phyloP scores from a whole-genome alignment of 768 basidiomycete species.

The Serendipita vermifera region DNA sequence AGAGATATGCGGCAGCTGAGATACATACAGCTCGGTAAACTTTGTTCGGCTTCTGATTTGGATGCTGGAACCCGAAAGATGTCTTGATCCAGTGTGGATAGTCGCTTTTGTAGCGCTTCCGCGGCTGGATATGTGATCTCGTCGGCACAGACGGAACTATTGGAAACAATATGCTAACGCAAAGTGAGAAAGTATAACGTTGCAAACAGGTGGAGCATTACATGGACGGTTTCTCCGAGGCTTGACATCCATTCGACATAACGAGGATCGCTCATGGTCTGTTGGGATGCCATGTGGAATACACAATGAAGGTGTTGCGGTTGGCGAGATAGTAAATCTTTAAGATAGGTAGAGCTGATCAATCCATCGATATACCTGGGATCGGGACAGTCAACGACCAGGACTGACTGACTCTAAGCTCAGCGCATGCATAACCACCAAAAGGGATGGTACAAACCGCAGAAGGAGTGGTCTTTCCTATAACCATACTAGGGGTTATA shows the following conservation, averaged over 20 bases:
- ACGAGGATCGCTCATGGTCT: slow-evolving; percentile 52
- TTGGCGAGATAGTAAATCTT: slow-evolving; percentile 34
- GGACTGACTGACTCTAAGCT: slow-evolving; percentile 33
- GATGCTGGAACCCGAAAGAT: slow-evolving; percentile 63
- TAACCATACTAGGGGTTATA: slow-evolving; percentile 20
- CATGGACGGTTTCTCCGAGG: slow-evolving; percentile 48
- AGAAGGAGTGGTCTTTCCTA: slow-evolving; percentile 16
- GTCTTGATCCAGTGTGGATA: slow-evolving; percentile 54
- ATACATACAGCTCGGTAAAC: too few relatives aligned
- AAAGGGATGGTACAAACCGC: slow-evolving; percentile 25
- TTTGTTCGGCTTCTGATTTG: slow-evolving; percentile 29
- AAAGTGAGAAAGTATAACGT: slow-evolving; percentile 3
- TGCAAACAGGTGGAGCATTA: slow-evolving; percentile 27
- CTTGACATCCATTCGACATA: slow-evolving; percentile 62
- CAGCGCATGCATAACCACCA: neutral
- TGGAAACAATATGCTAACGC: slow-evolving; percentile 60
- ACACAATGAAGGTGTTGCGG: slow-evolving; percentile 39
- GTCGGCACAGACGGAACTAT: slow-evolving; percentile 46
- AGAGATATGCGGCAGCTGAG: too few relatives aligned
- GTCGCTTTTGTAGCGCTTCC: slow-evolving; percentile 55
- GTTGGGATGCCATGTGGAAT: slow-evolving; percentile 60
- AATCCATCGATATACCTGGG: slow-evolving; percentile 42
- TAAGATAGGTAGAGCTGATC: slow-evolving; percentile 33
- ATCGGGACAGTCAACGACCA: slow-evolving; percentile 63
- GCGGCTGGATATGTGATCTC: slow-evolving; percentile 62